phyloP scores from a whole-genome alignment of 176 grass and related monocot genomes.

The Pontederia crassipes region DNA sequence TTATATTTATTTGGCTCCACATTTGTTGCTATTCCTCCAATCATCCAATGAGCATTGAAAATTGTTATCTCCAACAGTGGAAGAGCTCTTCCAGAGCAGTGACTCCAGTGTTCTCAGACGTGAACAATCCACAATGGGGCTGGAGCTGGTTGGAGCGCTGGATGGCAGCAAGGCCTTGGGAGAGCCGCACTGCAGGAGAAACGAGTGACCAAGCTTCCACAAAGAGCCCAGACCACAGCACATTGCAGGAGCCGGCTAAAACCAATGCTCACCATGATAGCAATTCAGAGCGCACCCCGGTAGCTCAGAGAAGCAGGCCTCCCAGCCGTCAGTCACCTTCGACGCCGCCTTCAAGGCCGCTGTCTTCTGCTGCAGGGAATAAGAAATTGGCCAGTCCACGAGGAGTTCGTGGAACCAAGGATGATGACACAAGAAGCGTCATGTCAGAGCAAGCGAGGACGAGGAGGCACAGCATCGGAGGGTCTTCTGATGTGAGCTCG shows the following conservation, averaged over 20 bases:
- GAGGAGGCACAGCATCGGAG: slow-evolving; percentile 50
- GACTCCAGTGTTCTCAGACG: slow-evolving; percentile 48
- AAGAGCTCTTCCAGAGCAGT: slow-evolving; percentile 44
- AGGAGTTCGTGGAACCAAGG: slow-evolving; percentile 28
- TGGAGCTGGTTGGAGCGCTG: slow-evolving; percentile 98
- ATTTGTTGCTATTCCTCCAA: no score
- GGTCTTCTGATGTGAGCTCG: slow-evolving; percentile 49
- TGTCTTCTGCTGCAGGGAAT: slow-evolving; percentile 23
- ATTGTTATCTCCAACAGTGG: slow-evolving; percentile 42
- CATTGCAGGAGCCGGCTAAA: not conserved
- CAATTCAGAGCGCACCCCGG: slow-evolving; percentile 28
- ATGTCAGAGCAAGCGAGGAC: slow-evolving; percentile 40
- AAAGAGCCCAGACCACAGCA: slow-evolving; percentile 14
- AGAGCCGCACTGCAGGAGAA: slow-evolving; percentile 23
- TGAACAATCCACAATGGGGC: slow-evolving; percentile 78
- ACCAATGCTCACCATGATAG: not conserved
- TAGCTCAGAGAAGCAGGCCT: slow-evolving; percentile 47
- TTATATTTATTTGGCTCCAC: no score
- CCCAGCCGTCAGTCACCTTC: slow-evolving; percentile 55
- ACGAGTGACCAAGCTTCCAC: slow-evolving; percentile 14
- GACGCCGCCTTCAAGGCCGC: slow-evolving; percentile 35
- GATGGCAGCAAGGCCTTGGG: slow-evolving; percentile 64
- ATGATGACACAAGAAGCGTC: slow-evolving; percentile 61
- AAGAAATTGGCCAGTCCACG: slow-evolving; percentile 46
- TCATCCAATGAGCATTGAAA: not conserved